Evolutionary conservation across 73 alveolate species (phyloP).

Genomic region (Uronychia setigera): DNA sequence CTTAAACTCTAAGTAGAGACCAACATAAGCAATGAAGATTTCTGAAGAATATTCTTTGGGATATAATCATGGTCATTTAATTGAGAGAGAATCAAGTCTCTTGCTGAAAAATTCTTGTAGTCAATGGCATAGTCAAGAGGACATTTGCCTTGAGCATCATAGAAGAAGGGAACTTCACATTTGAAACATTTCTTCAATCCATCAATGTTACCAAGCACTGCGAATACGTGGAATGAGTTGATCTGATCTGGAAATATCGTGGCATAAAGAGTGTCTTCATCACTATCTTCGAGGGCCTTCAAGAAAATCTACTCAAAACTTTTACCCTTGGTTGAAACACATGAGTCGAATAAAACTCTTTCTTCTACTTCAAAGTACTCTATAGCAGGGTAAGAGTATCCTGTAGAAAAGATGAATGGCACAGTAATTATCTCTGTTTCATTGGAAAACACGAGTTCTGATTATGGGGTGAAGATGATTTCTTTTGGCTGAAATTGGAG

Average conservation of each 20-base stretch:
- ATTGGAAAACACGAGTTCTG: background rate
- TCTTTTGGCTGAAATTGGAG: background rate
- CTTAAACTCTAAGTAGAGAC: background rate
- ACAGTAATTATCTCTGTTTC: background rate
- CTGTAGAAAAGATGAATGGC: background rate
- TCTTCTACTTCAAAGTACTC: background rate
- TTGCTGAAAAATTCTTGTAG: background rate
- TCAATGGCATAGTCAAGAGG: background rate
- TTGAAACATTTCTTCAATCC: background rate
- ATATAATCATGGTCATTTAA: background rate
- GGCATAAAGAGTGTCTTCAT: background rate
- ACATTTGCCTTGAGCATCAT: background rate
- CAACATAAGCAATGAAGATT: background rate
- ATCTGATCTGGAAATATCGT: background rate
- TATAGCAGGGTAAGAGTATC: background rate
- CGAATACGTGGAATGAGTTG: background rate
- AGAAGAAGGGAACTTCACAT: background rate
- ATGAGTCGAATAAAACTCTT: background rate
- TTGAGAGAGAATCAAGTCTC: background rate
- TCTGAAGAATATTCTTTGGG: background rate
- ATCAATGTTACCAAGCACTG: background rate
- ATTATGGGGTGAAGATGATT: background rate
- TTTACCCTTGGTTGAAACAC: background rate
- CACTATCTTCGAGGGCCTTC: background rate
- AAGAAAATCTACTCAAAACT: background rate